Evolutionary conservation across 192 early-diverging fungal species (phyloP), one percentile per base, ranked within the genome.

Genomic region (Coemansia sp.): DNA sequence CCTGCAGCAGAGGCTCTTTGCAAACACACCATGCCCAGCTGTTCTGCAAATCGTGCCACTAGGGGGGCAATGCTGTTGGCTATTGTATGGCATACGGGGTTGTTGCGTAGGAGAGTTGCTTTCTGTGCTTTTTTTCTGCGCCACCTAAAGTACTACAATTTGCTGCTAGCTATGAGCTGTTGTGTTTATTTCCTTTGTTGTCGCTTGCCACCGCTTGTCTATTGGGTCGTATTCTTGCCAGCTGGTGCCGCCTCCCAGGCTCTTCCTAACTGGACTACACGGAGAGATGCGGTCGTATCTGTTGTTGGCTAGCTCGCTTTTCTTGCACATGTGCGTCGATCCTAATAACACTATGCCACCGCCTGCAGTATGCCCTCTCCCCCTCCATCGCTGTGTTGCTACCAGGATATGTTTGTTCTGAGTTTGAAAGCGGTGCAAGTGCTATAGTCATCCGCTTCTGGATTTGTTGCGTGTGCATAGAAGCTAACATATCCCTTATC

Each of bases 381-480:
- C 46, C 36, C 46, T 33, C 27, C 25, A 59, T 55, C 46, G 22
- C 1, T 29, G 46, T 61, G 39, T 46, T 46, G 11, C 14, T 17
- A 46, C 17, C 39, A 46, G 39, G 3, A 46, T 46, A 17, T 46
- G 39, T 46, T 46, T 46, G 14, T 46, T 46, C 39, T 46, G 39
- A 46, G 39, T 46, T 46, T 46, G 39, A 46, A 46, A 9, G 39
- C 39, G 17, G 39, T 3, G 9, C 39, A 46, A 14, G 17, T 17
- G 11, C 14, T 46, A 46, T 46, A 53, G 2, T 25, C 32, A 22
- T 57, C 32, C 11, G 39, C 39, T 46, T 46, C 39, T 46, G 39
- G 39, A 46, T 63, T 33, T 33, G 27, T 55, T 57, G 39, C 57
- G 50, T 60, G 32, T 54, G 51, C 52, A 64, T 64, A 52, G 33